Base-by-base conservation (phyloP, 2,329 filamentous ascomycete genomes). In the Cryphonectria carpinicola region DNA sequence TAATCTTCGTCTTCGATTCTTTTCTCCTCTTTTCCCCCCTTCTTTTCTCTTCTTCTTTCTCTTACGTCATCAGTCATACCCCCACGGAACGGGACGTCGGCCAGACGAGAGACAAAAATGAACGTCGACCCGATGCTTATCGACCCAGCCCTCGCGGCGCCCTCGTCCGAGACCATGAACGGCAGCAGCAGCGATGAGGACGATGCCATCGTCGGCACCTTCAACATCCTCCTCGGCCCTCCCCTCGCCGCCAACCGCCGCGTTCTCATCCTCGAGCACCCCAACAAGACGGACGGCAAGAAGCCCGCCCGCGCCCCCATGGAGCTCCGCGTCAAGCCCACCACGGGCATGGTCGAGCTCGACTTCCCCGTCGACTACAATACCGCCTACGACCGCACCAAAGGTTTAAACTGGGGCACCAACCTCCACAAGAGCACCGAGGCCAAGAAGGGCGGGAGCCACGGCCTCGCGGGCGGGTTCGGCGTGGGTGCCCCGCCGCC, bases 141-240 rank as follows among this genome's bases (percentile, higher is more conserved):
- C 66, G 71, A 72, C 58, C 71, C 71, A 10, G 66, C 71, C 32
- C 64, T 72, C 63, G 68, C 69, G 46, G 66, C 56, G 56, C 56
- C 39, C 61, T 46, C 61, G 19, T 19, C 39, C 13, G 49, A 49
- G 43, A 61, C 37, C 37, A 49, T 41, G 52, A 49, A 46, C 67
- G 49, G 62, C 35, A 14, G 22, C 54, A 22, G 25, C 68, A 60
- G 52, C 60, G 68, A 70, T 14, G 87, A 89, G 63, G 80, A 86
- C 28, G 92, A 95, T 77, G 92, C 92, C 68, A 86, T 95, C 74
- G 86, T 92, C 67, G 87, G 90, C 58, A 89, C 87, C 73, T 98
- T 97, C 87, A 89, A 93, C 78, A 89, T 98, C 80, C 95, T 92
- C 82, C 90, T 97, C 78, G 97, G 95, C 76, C 92, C 93, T 32